These are phyloP conservation scores for Pythium brachiatum DNA, from an alignment of 352 stramenopile species.

Conservation along the genomic window DNA sequence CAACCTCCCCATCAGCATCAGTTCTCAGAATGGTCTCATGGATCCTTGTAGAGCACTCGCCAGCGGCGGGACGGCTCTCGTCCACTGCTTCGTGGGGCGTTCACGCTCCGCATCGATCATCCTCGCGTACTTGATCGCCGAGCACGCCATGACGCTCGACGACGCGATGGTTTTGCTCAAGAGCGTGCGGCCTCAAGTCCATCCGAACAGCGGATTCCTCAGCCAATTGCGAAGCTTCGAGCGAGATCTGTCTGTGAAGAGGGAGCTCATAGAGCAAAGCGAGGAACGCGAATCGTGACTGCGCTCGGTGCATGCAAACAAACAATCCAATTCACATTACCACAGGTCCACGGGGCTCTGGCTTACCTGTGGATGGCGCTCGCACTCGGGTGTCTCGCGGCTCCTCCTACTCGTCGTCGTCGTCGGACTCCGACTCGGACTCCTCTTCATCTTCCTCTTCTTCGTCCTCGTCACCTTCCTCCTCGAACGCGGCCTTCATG, in stretches of 20 bases:
- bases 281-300: neutral
- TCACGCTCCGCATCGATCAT: conserved; percentile 71
- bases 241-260: neutral
- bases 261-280: neutral
- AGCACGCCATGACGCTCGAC: conserved; percentile 32
- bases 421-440: conserved; percentile 26
- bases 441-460: conserved; percentile 20
- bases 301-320: conserved; percentile 5
- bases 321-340: conserved; percentile 6
- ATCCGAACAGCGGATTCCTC: conserved; percentile 71
- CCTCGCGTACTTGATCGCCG: conserved; percentile 58
- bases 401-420: conserved; percentile 28
- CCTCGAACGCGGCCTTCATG: conserved; percentile 53
- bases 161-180: conserved; percentile 44
- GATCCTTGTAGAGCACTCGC: conserved; percentile 32
- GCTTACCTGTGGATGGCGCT: neutral
- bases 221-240: conserved; percentile 45
- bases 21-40: neutral
- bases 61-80: conserved; percentile 50
- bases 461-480: conserved; percentile 12
- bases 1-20: neutral
- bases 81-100: conserved; percentile 73
- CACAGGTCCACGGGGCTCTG: neutral
- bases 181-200: conserved; percentile 46
- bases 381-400: conserved; percentile 17